A percentile compares a stretch with the other conserved stretches of the same genome.
Conservation (phyloP, 2,329 filamentous ascomycete species). For the Exophiala lecanii-corni region DNA sequence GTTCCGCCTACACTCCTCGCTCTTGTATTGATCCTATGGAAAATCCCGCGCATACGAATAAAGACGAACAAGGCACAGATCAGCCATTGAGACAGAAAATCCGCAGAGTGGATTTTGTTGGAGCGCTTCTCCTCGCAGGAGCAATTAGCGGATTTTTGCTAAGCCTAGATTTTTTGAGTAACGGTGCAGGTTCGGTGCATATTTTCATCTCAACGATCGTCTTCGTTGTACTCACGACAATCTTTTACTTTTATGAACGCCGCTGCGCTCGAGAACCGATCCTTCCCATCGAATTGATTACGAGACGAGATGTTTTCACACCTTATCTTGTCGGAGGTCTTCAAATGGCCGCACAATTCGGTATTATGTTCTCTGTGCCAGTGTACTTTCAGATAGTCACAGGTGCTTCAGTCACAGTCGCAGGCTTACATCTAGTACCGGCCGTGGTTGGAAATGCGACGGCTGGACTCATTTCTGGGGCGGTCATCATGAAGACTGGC, state of each 20-base stretch:
- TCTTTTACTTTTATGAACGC: constrained; percentile 25
- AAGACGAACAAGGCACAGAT: constrained; percentile 3
- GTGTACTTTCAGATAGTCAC: constrained; percentile 66
- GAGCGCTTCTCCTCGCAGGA: constrained; percentile 44
- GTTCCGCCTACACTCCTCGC: constrained; percentile 52
- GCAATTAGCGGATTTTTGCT: constrained; percentile 44
- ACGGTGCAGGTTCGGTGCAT: not conserved
- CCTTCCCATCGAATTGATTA: constrained; percentile 34
- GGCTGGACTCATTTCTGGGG: constrained; percentile 58
- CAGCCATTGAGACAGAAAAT: constrained; percentile 32
- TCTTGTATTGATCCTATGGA: constrained; percentile 42
- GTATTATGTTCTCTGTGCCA: constrained; percentile 46
- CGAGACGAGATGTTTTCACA: constrained; percentile 48
- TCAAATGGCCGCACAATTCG: constrained; percentile 56
- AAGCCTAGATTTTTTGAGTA: constrained; percentile 43
- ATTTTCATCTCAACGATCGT: not conserved
- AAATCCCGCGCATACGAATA: constrained; percentile 33
- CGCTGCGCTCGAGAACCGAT: constrained; percentile 34
- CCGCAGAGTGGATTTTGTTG: constrained; percentile 55
- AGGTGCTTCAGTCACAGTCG: constrained; percentile 53
- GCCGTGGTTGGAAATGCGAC: constrained; percentile 62
- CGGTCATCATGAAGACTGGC: constrained; percentile 55
- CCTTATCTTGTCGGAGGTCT: constrained; percentile 50
- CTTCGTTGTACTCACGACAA: not conserved
- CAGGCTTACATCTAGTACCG: constrained; percentile 60